Conservation (phyloP, 345 rosid genomes). For the Boechera stricta region DNA sequence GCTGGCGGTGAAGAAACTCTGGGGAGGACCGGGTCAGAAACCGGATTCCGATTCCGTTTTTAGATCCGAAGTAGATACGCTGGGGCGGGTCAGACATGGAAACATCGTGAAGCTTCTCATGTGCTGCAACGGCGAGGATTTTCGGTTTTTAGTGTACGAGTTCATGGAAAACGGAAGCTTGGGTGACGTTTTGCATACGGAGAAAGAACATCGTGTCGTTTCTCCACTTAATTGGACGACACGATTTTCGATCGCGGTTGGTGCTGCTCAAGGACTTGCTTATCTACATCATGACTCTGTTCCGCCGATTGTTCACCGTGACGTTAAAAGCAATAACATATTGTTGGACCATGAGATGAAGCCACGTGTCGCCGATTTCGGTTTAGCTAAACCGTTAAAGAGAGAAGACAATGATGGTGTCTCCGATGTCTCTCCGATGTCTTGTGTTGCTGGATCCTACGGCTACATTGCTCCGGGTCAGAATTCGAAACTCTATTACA, state of each 20-base stretch:
- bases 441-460: slow-evolving; percentile 66
- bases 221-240: slow-evolving; percentile 54
- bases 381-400: slow-evolving; percentile 67
- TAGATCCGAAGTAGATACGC: slow-evolving; percentile 59
- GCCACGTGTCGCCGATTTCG: slow-evolving; percentile 79
- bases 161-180: slow-evolving; percentile 81
- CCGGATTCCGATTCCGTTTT: slow-evolving; percentile 38
- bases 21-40: slow-evolving; percentile 43
- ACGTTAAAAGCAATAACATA: slow-evolving; percentile 79
- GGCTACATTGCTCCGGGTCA: slow-evolving; percentile 91
- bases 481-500: background rate
- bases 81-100: slow-evolving; percentile 69
- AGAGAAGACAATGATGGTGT: slow-evolving; percentile 27
- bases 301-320: slow-evolving; percentile 77
- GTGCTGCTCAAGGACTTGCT: slow-evolving; percentile 72
- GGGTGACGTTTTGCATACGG: slow-evolving; percentile 65
- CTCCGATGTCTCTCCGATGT: slow-evolving; percentile 45
- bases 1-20: slow-evolving; percentile 72
- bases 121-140: slow-evolving; percentile 57
- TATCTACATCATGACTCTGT: slow-evolving; percentile 76
- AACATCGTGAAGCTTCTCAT: slow-evolving; percentile 67
- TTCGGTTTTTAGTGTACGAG: slow-evolving; percentile 62
- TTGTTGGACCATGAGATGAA: slow-evolving; percentile 65
- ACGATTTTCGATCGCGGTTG: slow-evolving; percentile 58
- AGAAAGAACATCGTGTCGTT: slow-evolving; percentile 39